These are phyloP conservation scores for Alternaria solani DNA, from an alignment of 2,329 filamentous ascomycete species.

Conservation along the genomic window DNA sequence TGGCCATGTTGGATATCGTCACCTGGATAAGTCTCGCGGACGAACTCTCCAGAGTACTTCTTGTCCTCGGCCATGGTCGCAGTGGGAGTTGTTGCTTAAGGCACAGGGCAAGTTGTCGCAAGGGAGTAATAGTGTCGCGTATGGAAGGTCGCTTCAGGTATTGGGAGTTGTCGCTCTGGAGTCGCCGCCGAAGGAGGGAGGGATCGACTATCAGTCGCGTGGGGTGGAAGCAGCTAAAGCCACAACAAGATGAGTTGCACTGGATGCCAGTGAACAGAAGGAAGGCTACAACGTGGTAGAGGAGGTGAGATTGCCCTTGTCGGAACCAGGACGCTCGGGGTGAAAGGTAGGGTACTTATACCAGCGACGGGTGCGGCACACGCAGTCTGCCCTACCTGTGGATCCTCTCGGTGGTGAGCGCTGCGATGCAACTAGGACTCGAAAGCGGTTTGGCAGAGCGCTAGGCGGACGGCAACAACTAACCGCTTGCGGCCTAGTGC, in stretches of 20 bases:
- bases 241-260: conserved; percentile 35
- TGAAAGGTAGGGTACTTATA: conserved; percentile 39
- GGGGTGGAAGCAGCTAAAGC: conserved; percentile 28
- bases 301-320: conserved; percentile 27
- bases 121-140: conserved; percentile 16
- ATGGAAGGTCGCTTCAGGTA: conserved; percentile 26
- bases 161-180: conserved; percentile 27
- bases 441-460: conserved; percentile 23
- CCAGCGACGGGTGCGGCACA: conserved; percentile 31
- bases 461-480: conserved; percentile 30
- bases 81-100: conserved; percentile 25
- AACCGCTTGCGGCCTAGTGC: conserved; percentile 23
- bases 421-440: conserved; percentile 22
- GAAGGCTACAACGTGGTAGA: conserved; percentile 19
- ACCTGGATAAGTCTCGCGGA: conserved; percentile 33
- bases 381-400: conserved; percentile 28
- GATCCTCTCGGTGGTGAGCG: conserved; percentile 35
- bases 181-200: conserved; percentile 13
- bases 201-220: conserved; percentile 23
- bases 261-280: conserved; percentile 29
- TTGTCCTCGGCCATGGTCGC: conserved; percentile 44
- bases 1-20: conserved; percentile 42
- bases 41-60: conserved; percentile 44
- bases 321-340: conserved; percentile 7
- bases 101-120: conserved; percentile 18